A percentile compares a stretch with the other conserved stretches of the same genome.
Evolutionary conservation across 2,329 filamentous ascomycete species (phyloP).

Genomic region (Penicillium oxalicum): DNA sequence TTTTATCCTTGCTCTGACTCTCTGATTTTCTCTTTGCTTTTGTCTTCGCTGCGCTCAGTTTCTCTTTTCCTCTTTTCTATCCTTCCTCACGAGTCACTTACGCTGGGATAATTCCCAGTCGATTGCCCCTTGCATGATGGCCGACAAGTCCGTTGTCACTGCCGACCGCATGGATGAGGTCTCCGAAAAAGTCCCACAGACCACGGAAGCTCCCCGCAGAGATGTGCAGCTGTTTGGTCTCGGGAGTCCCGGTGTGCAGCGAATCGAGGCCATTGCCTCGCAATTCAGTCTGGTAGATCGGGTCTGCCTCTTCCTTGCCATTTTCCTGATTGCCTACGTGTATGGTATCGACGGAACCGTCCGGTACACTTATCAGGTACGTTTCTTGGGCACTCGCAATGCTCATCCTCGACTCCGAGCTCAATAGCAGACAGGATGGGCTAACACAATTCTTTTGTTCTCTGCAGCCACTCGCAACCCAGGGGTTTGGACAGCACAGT

Average conservation of each 20-base stretch:
- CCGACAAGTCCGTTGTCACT: not conserved
- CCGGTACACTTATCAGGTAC: constrained; percentile 46
- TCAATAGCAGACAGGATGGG: not conserved
- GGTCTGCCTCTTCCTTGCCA: constrained; percentile 52
- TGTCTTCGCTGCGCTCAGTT: too few relatives aligned
- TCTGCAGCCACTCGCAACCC: constrained; percentile 48
- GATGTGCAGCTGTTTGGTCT: constrained; percentile 7
- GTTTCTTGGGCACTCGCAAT: not conserved
- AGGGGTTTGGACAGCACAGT: constrained; percentile 49
- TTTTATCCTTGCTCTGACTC: too few relatives aligned
- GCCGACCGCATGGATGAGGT: not conserved
- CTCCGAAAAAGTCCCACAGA: constrained; percentile 6
- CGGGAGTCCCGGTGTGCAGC: constrained; percentile 49
- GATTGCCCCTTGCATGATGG: not conserved
- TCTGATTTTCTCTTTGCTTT: too few relatives aligned
- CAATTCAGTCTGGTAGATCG: constrained; percentile 51
- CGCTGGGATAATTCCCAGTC: not conserved
- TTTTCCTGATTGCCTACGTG: constrained; percentile 59
- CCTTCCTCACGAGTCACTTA: too few relatives aligned
- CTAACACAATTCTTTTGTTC: constrained; percentile 4
- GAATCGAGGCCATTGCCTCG: constrained; percentile 52
- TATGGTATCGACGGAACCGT: constrained; percentile 58
- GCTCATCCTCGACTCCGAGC: too few relatives aligned
- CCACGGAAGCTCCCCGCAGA: not conserved
- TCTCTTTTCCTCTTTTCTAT: too few relatives aligned